Conservation (phyloP, 2,329 filamentous ascomycete species). For the Didymella pomorum region DNA sequence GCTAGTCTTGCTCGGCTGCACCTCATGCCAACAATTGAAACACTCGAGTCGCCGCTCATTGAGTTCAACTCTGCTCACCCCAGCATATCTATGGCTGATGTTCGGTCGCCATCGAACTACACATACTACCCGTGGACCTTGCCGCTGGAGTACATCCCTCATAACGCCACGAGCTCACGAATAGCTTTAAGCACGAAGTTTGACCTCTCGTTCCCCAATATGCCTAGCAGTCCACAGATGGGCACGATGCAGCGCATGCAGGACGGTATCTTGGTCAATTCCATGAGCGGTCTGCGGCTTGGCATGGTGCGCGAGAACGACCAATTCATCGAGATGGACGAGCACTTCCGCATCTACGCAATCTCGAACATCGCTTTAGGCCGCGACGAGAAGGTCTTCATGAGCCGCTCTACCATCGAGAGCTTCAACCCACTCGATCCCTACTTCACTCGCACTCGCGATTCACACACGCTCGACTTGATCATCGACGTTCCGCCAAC, state of each 20-base stretch:
- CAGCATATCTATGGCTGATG: constrained; percentile 63
- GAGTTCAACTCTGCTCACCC: constrained; percentile 63
- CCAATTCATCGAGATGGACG: constrained; percentile 46
- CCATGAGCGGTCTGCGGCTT: constrained; percentile 67
- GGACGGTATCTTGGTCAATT: constrained; percentile 68
- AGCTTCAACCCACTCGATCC: constrained; percentile 81
- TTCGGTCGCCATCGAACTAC: constrained; percentile 73
- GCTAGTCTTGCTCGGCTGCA: constrained; percentile 85
- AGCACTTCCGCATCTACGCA: constrained; percentile 75
- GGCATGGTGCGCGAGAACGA: constrained; percentile 72
- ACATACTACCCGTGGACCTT: constrained; percentile 95
- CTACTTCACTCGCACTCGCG: constrained; percentile 80
- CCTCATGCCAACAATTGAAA: constrained; percentile 68
- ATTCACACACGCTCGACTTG: constrained; percentile 76
- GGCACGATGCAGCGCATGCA: constrained; percentile 64
- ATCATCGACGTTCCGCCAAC: constrained; percentile 64
- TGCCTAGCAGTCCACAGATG: constrained; percentile 59
- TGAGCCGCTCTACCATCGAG: constrained; percentile 72
- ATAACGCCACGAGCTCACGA: constrained; percentile 77
- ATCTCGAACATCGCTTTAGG: constrained; percentile 84
- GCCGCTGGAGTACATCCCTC: constrained; percentile 75
- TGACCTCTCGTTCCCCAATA: constrained; percentile 70
- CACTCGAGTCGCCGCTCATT: constrained; percentile 65
- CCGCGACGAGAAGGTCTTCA: constrained; percentile 84
- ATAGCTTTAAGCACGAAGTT: constrained; percentile 77